Base-by-base conservation (phyloP, 352 stramenopile genomes). In the Phytophthora brassicae region DNA sequence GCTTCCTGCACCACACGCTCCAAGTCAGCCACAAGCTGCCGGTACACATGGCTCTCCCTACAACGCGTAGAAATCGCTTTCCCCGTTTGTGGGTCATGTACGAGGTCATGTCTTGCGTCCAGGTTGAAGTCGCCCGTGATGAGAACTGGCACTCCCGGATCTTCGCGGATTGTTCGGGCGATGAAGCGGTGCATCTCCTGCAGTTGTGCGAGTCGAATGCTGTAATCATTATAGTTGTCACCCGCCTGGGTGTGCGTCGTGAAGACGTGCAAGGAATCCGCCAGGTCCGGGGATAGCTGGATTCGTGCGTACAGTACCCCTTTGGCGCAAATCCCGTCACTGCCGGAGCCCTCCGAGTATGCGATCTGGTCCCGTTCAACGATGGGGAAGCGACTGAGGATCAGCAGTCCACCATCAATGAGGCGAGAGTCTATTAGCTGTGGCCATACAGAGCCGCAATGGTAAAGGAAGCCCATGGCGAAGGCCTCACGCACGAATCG, bases 181-280 rank as follows among this genome's bases (percentile, higher is more conserved):
- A 94, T 66, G 46, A 94, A 94, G 31, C 31, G 46, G 42, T 78
- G 69, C 62, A 94, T 81, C 57, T 94, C 81, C 13, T 69, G 59
- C 2, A 94, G 59, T 43, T 94, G 85, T 7, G 66, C 52, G 1
- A 75, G 66, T 6, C 85, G 85, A 52, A 94, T 89, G 8, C 17
- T 41, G 54, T 81, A 86, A 45, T 84, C 72, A 3, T 60, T 63
- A 12, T 55, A 17, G 14, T 74, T 62, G 45, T 92, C 81, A 20
- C 85, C 83, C 1, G 85, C 83, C 61, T 94, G 79, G 13, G 85
- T 94, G 58, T 94, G 85, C n/a, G 85, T 94, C 26, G 81, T 91
- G 55, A 94, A 94, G n/a, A 94, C 79, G 44, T 91, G 81, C 20
- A 92, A 64, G 29, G 74, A 89, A 63, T 92, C 81, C 4, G 77